Evolutionary conservation across 2,329 filamentous ascomycete species (phyloP).

Genomic region (Epicoccum nigrum): DNA sequence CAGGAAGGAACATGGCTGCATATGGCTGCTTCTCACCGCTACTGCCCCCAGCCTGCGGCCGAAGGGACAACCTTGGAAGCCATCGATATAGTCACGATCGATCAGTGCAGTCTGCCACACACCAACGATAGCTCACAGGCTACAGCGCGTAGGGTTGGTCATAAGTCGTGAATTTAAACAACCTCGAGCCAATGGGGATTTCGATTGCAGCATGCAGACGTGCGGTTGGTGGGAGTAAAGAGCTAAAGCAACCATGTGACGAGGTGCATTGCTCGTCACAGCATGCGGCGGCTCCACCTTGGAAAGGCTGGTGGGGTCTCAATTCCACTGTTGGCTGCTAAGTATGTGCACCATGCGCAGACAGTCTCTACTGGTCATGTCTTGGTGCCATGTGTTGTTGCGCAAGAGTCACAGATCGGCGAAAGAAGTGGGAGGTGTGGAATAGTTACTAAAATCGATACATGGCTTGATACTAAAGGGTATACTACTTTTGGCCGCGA

Average conservation of each 20-base stretch:
- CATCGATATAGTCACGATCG: neutral
- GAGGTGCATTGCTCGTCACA: conserved; percentile 12
- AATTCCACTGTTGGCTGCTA: neutral
- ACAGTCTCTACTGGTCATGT: conserved; percentile 8
- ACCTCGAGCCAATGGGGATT: neutral
- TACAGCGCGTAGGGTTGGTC: conserved; percentile 8
- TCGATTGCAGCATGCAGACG: neutral
- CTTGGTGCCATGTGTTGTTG: conserved; percentile 8
- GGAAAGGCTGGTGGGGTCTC: conserved; percentile 11
- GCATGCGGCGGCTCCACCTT: conserved; percentile 5
- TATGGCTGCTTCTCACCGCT: neutral
- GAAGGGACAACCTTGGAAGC: too few species aligned
- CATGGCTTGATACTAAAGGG: conserved; percentile 11
- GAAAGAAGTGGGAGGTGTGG: neutral
- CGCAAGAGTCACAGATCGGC: neutral
- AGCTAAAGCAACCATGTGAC: conserved; percentile 9
- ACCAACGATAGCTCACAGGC: neutral
- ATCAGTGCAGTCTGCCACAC: neutral
- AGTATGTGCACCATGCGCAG: conserved; percentile 1
- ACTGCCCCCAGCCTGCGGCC: neutral
- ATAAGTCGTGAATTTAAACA: neutral
- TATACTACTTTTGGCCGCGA: conserved; percentile 26
- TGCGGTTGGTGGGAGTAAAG: conserved; percentile 3
- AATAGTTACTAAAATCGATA: conserved; percentile 9
- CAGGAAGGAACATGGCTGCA: neutral